Conservation (phyloP, 176 grass and related monocot species). For the Triticum timopheevii region DNA sequence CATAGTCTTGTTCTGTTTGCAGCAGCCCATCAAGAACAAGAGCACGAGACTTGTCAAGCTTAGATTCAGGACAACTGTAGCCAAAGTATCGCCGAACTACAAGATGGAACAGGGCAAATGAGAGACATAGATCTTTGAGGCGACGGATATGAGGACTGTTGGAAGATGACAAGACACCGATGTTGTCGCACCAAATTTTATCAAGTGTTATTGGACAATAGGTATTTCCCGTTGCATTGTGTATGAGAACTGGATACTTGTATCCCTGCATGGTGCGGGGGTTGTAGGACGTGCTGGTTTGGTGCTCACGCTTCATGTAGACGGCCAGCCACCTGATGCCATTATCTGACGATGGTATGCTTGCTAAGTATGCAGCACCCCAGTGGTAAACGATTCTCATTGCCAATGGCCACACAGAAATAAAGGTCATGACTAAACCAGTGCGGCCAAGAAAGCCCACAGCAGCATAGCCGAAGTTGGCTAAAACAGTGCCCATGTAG, state of each 20-base stretch:
- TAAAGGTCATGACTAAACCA: too few species aligned
- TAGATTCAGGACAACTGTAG: not conserved
- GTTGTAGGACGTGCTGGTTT: not conserved
- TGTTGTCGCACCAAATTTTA: not conserved
- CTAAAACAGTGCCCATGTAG: not conserved
- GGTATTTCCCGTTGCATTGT: too few species aligned
- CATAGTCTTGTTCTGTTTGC: not conserved
- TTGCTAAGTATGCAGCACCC: not conserved
- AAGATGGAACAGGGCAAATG: not conserved
- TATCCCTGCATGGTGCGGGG: not conserved
- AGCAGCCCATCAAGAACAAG: not conserved
- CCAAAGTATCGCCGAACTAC: not conserved
- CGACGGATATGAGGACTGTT: not conserved
- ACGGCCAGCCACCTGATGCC: not conserved
- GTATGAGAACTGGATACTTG: not conserved
- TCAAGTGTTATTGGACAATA: not conserved
- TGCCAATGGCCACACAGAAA: too few species aligned
- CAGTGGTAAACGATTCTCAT: too few species aligned
- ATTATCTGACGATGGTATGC: not conserved
- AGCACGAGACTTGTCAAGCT: not conserved
- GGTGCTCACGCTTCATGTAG: not conserved
- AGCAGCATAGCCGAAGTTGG: too few species aligned
- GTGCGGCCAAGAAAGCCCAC: too few species aligned
- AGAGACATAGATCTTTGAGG: not conserved
- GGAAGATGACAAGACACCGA: not conserved